phyloP scores from a whole-genome alignment of 192 early-diverging fungal species.

The Backusella morwellensis region DNA sequence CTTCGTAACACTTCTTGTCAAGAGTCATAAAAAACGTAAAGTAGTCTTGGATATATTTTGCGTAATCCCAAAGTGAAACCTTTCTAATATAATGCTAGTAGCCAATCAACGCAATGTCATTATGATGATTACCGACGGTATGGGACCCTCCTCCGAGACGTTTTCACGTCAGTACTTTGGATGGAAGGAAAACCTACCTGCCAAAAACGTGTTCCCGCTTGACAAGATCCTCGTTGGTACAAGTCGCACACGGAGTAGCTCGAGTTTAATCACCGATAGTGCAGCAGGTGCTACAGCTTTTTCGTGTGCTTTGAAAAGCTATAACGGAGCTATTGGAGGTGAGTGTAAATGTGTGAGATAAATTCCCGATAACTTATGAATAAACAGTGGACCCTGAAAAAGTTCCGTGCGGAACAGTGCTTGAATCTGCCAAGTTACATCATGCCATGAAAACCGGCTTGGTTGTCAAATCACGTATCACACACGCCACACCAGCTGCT shows the following conservation, averaged over 20 bases:
- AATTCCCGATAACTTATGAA: not conserved
- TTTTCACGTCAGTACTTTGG: conserved; percentile 82
- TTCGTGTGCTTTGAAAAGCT: conserved; percentile 85
- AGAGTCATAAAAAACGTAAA: not conserved
- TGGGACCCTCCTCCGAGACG: conserved; percentile 92
- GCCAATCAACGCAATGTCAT: conserved; percentile 53
- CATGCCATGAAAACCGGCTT: conserved; percentile 82
- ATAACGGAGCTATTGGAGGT: conserved; percentile 92
- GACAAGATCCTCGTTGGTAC: conserved; percentile 79
- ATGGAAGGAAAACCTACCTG: conserved; percentile 52
- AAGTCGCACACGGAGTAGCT: conserved; percentile 80
- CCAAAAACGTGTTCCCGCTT: conserved; percentile 50
- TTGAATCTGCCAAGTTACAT: conserved; percentile 87
- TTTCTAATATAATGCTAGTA: not conserved
- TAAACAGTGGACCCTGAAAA: conserved; percentile 54
- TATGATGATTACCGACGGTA: conserved; percentile 93
- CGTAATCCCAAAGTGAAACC: not conserved
- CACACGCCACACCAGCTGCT: conserved; percentile 85
- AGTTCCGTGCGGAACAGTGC: conserved; percentile 84
- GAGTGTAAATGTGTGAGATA: not conserved
- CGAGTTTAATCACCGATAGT: conserved; percentile 88
- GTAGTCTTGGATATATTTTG: not conserved
- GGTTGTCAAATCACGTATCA: conserved; percentile 94
- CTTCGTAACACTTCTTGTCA: not conserved
- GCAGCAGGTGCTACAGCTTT: conserved; percentile 98